phyloP scores from a whole-genome alignment of 108 stramenopile species.

The Schizochytrium sp. region DNA sequence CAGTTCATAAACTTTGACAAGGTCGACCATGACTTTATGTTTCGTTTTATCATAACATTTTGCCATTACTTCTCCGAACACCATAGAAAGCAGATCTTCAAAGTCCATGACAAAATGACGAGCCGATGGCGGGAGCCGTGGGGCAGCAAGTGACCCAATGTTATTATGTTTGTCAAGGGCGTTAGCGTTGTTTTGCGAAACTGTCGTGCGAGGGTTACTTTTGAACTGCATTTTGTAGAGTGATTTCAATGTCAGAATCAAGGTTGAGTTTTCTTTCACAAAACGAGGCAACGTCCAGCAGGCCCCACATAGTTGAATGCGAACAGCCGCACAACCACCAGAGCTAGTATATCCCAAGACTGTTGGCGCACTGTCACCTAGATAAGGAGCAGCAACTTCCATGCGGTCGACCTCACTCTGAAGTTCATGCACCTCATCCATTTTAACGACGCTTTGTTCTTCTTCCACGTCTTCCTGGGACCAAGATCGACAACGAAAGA shows the following conservation, averaged over 20 bases:
- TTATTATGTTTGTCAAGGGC: not conserved
- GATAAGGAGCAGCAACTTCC: not conserved
- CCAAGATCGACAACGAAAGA: constrained; percentile 15
- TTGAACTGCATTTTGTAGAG: not conserved
- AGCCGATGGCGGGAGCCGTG: not conserved
- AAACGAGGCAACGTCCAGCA: constrained; percentile 57
- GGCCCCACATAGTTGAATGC: constrained; percentile 53
- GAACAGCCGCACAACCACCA: not conserved
- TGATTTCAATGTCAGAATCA: constrained; percentile 2
- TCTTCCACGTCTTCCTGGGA: not conserved
- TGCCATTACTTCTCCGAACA: constrained; percentile 52
- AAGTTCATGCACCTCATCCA: not conserved
- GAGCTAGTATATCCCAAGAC: not conserved
- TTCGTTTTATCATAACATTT: not conserved
- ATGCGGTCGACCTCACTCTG: constrained; percentile 18
- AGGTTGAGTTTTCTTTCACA: not conserved
- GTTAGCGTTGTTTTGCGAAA: not conserved
- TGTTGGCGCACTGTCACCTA: constrained; percentile 38
- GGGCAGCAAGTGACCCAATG: too few relatives aligned
- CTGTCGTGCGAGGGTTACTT: not conserved
- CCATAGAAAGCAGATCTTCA: constrained; percentile 6
- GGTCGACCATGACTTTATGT: not conserved
- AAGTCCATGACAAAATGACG: constrained; percentile 22
- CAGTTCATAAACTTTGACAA: not conserved
- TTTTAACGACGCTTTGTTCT: constrained; percentile 11